Evolutionary conservation across 2,329 filamentous ascomycete genomes (phyloP).

Genomic region (Hirsutella minnesotensis): DNA sequence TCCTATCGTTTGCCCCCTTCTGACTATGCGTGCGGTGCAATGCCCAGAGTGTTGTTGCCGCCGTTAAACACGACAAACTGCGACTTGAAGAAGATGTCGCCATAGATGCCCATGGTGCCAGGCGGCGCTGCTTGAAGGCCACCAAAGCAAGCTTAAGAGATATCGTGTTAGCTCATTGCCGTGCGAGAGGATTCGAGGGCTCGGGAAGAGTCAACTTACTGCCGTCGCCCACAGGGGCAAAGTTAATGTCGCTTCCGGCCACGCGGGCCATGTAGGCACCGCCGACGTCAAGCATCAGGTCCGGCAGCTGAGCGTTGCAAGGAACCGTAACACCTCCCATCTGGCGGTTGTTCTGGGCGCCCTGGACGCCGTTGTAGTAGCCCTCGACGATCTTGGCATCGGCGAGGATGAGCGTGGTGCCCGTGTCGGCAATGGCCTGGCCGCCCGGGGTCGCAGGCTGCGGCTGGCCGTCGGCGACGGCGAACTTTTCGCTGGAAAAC

Average conservation of each 20-base stretch:
- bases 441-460: constrained; percentile 24
- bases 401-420: constrained; percentile 52
- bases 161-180: background rate
- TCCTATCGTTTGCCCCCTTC: background rate
- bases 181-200: background rate
- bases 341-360: constrained; percentile 26
- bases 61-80: constrained; percentile 47
- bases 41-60: constrained; percentile 40
- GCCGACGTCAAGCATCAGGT: constrained; percentile 44
- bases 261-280: constrained; percentile 43
- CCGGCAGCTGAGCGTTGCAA: constrained; percentile 32
- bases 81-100: constrained; percentile 50
- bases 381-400: constrained; percentile 37
- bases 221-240: constrained; percentile 34
- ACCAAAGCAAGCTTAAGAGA: constrained; percentile 46
- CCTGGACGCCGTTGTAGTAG: constrained; percentile 35
- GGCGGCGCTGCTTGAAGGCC: constrained; percentile 50
- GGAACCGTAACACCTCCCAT: constrained; percentile 35
- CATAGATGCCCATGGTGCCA: constrained; percentile 45
- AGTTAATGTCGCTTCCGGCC: constrained; percentile 40
- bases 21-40: constrained; percentile 23
- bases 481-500: constrained; percentile 38
- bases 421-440: constrained; percentile 43
- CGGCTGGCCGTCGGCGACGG: constrained; percentile 31
- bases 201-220: constrained; percentile 29